Percentiles rank a stretch among this genome's conserved stretches.
Evolutionary conservation across 176 grass and related monocot genomes (phyloP).

Genomic region (Luzula sylvatica): DNA sequence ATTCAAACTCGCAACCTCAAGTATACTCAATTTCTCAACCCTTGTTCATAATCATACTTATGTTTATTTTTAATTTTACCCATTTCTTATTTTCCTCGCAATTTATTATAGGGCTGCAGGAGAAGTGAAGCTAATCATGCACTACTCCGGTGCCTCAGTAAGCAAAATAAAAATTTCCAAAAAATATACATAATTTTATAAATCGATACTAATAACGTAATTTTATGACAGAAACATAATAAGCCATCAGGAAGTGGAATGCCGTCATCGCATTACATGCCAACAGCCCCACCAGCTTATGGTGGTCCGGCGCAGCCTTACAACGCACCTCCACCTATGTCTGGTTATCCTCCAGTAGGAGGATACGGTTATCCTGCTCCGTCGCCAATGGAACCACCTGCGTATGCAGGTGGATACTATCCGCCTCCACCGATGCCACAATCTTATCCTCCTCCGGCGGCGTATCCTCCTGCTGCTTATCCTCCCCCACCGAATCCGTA

Average conservation of each 20-base stretch:
- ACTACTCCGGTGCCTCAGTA: conserved; percentile 53
- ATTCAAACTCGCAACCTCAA: conserved; percentile 53
- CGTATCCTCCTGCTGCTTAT: conserved; percentile 21
- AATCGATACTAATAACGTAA: background rate
- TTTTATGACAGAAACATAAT: background rate
- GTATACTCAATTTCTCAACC: conserved; percentile 21
- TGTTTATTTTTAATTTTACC: background rate
- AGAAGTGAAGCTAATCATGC: conserved; percentile 70
- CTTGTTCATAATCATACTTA: background rate
- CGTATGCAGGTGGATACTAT: conserved; percentile 25
- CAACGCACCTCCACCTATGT: conserved; percentile 22
- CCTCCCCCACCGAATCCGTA: conserved; percentile 27
- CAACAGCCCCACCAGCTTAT: conserved; percentile 25
- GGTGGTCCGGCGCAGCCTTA: conserved; percentile 18
- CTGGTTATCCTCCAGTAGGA: conserved; percentile 23
- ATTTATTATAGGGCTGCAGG: conserved; percentile 45
- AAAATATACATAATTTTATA: no score
- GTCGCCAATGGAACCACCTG: conserved; percentile 6
- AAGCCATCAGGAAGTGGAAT: conserved; percentile 9
- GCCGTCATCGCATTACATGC: conserved; percentile 12
- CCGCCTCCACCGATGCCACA: conserved; percentile 31
- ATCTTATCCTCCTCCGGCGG: conserved; percentile 10
- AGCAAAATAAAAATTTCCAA: no score
- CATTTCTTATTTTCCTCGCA: background rate
- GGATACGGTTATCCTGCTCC: conserved; percentile 27